Percentiles rank a stretch among this genome's conserved stretches.
Evolutionary conservation across 176 grass and related monocot species (phyloP).

Genomic region (Echinochloa phyllopogon): DNA sequence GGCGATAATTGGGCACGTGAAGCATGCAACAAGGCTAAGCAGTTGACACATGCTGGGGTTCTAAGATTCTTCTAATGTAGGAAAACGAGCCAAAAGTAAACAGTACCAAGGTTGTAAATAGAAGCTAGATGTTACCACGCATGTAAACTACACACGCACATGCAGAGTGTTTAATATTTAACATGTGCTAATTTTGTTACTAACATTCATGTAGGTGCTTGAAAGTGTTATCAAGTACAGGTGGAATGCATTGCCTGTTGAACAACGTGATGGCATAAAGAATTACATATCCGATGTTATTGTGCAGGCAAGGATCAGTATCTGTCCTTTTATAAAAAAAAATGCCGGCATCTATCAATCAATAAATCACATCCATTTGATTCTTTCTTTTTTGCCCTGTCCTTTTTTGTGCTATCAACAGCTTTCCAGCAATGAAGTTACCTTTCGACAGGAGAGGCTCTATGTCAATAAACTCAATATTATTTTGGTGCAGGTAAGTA

Average conservation of each 20-base stretch:
- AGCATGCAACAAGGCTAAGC: not conserved
- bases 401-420: conserved; percentile 39
- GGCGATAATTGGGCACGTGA: not conserved
- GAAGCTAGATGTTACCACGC: not conserved
- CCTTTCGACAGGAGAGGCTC: conserved; percentile 92
- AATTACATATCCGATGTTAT: conserved; percentile 99
- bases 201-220: conserved; percentile 68
- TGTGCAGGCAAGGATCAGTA: conserved; percentile 65
- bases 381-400: not conserved
- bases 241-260: conserved; percentile 91
- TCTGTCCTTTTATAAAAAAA: conserved; percentile 15
- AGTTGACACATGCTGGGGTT: not conserved
- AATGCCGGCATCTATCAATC: not conserved
- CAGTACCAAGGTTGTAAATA: not conserved
- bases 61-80: not conserved
- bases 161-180: not conserved
- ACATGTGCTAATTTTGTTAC: conserved; percentile 39
- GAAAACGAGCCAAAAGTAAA: not conserved
- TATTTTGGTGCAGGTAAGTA: conserved; percentile 94
- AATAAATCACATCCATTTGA: conserved; percentile 28
- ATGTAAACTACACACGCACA: not conserved
- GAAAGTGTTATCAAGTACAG: conserved; percentile 99
- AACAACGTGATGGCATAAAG: conserved; percentile 98
- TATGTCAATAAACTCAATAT: conserved; percentile 99
- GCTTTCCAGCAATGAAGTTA: conserved; percentile 90